Evolutionary conservation across 441 rosid species (phyloP), one percentile per base, ranked within the genome.

Genomic region (Daphne laureola): DNA sequence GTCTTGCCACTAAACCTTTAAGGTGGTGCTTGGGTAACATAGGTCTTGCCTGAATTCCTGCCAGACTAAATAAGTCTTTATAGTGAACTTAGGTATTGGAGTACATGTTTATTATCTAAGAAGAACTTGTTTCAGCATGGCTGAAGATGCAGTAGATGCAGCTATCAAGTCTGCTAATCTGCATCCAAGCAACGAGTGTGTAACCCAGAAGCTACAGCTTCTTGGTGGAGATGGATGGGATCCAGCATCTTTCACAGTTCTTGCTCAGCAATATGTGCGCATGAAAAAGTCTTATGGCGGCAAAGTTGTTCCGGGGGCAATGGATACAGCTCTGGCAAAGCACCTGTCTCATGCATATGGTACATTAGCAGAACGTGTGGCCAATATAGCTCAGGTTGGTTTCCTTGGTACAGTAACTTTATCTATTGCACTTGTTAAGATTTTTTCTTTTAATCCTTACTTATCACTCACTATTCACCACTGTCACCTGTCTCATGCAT

Each of bases 311-410:
- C 98, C 93, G 35, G 96, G 83, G 46, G 74, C 66, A 38, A 88
- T 91, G 95, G 98, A 91, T 72, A 84, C 93, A 56, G 71, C 84
- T 60, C 67, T 72, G 17, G 93, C 98, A 2, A 91, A 84, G 79
- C 98, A 88, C 71, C 74, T 91, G 65, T 91, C 94, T 40, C 91
- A 77, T 75, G 87, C 98, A 17, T 92, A 91, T 77, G 96, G 95
- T 59, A 82, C 76, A 49, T 59, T 75, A 70, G 98, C 95, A 23
- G 91, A 78, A 61, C 73, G 74, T 51, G 95, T 91, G 4, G 98
- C 98, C 53, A 67, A 63, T 55, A 86, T 91, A 55, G 96, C 95
- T 66, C 96, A 91, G 96, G 98, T 85, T 64, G 31, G 73, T 61
- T 18, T 55, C 13, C n/a, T 62, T 27, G 43, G 36, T 42, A 42